These are phyloP conservation scores for Hortaea werneckii DNA, from an alignment of 2,329 filamentous ascomycete species.

Conservation along the genomic window DNA sequence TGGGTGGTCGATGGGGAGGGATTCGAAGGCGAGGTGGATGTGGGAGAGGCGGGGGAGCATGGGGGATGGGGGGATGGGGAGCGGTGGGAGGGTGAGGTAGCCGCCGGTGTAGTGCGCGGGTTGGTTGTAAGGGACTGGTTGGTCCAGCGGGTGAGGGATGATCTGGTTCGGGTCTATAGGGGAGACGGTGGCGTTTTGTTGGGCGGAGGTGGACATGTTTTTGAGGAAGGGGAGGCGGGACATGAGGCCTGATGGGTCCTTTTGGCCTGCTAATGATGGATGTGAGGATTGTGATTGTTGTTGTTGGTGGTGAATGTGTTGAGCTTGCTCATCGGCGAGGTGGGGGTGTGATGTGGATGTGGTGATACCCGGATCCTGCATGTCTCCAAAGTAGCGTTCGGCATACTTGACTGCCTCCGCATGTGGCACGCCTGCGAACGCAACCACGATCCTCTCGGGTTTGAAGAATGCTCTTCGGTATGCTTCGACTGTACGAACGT, in stretches of 20 bases:
- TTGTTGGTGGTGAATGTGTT: constrained; percentile 18
- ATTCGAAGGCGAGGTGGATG: constrained; percentile 93
- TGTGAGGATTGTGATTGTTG: constrained; percentile 22
- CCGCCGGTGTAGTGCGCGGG: constrained; percentile 86
- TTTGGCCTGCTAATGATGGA: constrained; percentile 30
- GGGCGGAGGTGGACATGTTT: constrained; percentile 67
- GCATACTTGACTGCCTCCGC: constrained; percentile 66
- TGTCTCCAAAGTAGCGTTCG: constrained; percentile 83
- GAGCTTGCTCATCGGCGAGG: constrained; percentile 9
- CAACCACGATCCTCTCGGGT: constrained; percentile 85
- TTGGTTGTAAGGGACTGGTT: constrained; percentile 46
- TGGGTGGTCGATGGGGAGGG: constrained; percentile 75
- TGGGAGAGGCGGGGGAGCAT: constrained; percentile 74
- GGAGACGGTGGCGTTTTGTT: constrained; percentile 50
- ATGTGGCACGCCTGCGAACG: constrained; percentile 87
- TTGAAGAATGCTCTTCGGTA: constrained; percentile 79
- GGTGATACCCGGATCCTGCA: constrained; percentile 43
- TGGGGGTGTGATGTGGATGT: constrained; percentile 11
- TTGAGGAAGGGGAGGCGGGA: constrained; percentile 86
- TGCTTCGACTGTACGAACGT: constrained; percentile 59
- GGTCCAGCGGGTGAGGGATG: constrained; percentile 34
- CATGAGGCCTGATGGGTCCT: constrained; percentile 54
- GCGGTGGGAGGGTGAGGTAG: constrained; percentile 73
- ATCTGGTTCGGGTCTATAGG: constrained; percentile 39
- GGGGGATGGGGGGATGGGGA: constrained; percentile 68